Evolutionary conservation across 73 alveolate species (phyloP), one percentile per base, ranked within the genome.

Genomic region (Paramecium sexaurelia): DNA sequence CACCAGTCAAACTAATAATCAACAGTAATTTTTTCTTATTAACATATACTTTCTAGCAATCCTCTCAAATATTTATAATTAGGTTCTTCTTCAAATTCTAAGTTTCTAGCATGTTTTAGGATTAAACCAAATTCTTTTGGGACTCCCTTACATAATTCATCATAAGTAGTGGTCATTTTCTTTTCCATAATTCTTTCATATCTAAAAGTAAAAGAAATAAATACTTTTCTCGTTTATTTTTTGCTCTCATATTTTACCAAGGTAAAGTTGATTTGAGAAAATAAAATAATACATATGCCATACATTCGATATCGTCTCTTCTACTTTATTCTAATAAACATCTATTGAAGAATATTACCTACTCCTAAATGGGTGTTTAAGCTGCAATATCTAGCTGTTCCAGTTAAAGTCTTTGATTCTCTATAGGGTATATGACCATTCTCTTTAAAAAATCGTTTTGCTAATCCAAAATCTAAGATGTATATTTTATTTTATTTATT

Each of bases 61-160:
- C 91, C 84, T 37, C 71, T 85, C 41, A 93, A 37, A 85, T 93
- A 68, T 40, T 56, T 33, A 71, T 93, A 93, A 92, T 93, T 93
- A 8, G 99, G 99, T 73, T 89, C 94, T 87, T 97, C 99, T 82
- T 97, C 99, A 88, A 97, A 98, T 75, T 94, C 94, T 68, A 98
- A 88, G 36, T 95, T 93, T 78, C 98, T 93, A 55, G 98, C 95
- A 93, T 98, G 98, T 85, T 96, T 96, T 85, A 97, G 29, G 61
- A 96, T 97, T 45, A 88, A 95, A 8, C 93, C 95, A 92, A 98
- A 94, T 94, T 97, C 98, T 71, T 93, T 87, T 3, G 99, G 99
- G 9, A 35, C 51, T 40, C 97, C 98, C 67, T 92, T 91, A 66
- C 98, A 96, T 78, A 96, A 92, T 33, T 82, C 93, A 83, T 92